Evolutionary conservation across 1,139 yeast genomes (phyloP).

Genomic region (Taphrina wiesneri): DNA sequence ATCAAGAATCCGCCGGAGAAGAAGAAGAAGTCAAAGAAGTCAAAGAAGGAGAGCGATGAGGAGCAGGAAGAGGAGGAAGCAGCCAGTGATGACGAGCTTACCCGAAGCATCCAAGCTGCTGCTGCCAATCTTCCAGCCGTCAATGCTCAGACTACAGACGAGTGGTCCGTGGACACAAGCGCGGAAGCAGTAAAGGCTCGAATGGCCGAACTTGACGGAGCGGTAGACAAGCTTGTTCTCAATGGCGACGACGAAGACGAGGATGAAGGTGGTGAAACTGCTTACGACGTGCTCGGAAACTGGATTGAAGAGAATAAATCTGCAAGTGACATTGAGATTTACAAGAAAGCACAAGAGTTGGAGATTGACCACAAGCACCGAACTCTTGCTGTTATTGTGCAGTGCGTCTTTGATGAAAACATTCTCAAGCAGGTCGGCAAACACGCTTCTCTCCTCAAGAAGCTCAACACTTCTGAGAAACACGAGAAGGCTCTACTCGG

Average conservation of each 20-base stretch:
- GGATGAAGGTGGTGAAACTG: conserved; percentile 48
- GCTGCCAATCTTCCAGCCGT: conserved; percentile 65
- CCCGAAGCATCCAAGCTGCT: conserved; percentile 80
- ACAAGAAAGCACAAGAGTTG: conserved; percentile 80
- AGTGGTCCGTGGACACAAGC: conserved; percentile 98
- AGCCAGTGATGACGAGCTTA: conserved; percentile 64
- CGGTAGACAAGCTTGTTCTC: conserved; percentile 43
- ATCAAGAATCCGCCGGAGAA: conserved; percentile 89
- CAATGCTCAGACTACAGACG: conserved; percentile 68
- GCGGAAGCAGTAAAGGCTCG: conserved; percentile 95
- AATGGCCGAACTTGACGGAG: conserved; percentile 78
- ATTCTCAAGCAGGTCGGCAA: conserved; percentile 70
- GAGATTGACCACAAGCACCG: conserved; percentile 72
- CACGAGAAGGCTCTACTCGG: conserved; percentile 90
- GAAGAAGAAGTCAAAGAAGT: conserved; percentile 49
- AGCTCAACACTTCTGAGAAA: conserved; percentile 61
- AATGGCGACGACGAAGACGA: conserved; percentile 49
- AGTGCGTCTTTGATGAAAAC: conserved; percentile 78
- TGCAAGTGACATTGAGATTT: conserved; percentile 86
- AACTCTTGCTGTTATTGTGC: conserved; percentile 89
- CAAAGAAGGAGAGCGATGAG: conserved; percentile 49
- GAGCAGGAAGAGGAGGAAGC: conserved; percentile 46
- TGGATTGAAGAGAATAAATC: conserved; percentile 72
- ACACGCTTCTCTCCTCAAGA: conserved; percentile 52
- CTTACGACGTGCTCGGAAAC: conserved; percentile 78